A percentile compares a stretch with the other conserved stretches of the same genome.
Conservation (phyloP, 2,329 filamentous ascomycete species). For the Fusarium mundagurra region DNA sequence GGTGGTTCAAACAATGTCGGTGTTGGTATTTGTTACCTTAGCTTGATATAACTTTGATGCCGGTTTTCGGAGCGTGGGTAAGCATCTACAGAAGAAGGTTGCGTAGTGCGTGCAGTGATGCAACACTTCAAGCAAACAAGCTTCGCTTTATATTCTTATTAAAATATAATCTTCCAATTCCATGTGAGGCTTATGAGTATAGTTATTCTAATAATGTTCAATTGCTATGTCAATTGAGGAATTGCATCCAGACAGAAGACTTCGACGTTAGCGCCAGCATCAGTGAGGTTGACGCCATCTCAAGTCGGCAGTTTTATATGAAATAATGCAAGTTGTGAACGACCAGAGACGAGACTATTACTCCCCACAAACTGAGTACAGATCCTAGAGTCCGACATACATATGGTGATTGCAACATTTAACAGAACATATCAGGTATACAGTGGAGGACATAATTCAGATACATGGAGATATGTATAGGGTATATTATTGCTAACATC, state of each 20-base stretch:
- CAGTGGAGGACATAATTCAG: not conserved
- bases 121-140: not conserved
- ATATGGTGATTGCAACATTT: too few relatives aligned
- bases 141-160: not conserved
- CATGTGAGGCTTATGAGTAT: accelerated
- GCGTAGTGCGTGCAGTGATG: not conserved
- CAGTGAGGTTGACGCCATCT: not conserved
- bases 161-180: accelerated
- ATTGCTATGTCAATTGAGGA: not conserved
- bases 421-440: too few relatives aligned
- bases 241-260: not conserved
- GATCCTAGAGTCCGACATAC: not conserved
- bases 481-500: not conserved
- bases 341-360: not conserved
- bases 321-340: not conserved
- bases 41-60: not conserved
- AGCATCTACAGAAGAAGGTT: not conserved
- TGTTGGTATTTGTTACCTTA: not conserved
- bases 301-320: not conserved
- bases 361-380: too few relatives aligned
- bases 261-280: not conserved
- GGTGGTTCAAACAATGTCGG: not conserved
- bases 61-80: conserved; percentile 21
- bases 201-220: too few relatives aligned
- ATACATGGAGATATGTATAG: not conserved